phyloP scores from a whole-genome alignment of 208 protist genomes.

The Naegleria gruberi region DNA sequence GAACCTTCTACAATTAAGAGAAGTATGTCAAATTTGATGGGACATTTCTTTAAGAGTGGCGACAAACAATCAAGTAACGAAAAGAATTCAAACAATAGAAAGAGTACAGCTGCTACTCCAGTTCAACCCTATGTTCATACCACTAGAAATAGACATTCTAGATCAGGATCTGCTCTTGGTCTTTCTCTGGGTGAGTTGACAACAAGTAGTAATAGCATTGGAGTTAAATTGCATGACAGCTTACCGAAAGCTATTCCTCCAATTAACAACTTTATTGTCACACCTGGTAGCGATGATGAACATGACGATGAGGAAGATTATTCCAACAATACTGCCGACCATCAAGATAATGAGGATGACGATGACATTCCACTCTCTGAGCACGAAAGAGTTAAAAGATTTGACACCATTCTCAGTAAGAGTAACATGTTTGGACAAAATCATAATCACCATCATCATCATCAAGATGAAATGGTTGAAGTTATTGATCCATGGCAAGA shows the following conservation, averaged over 20 bases:
- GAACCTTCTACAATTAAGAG: background rate
- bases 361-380: background rate
- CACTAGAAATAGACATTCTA: background rate
- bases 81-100: background rate
- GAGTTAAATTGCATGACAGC: background rate
- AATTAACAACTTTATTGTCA: background rate
- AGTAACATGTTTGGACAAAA: background rate
- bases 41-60: background rate
- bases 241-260: background rate
- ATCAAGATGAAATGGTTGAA: no score
- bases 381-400: background rate
- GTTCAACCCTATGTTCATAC: background rate
- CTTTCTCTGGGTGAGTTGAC: background rate
- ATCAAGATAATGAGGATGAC: no score
- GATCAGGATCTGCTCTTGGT: background rate
- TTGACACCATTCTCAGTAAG: background rate
- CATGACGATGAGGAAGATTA: background rate
- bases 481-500: background rate
- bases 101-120: background rate
- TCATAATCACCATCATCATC: background rate
- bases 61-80: background rate
- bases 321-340: background rate
- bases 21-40: background rate
- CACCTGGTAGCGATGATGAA: background rate
- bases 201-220: background rate